These are phyloP conservation scores for Pyrus communis DNA, from an alignment of 306 rosid genomes.

Conservation along the genomic window DNA sequence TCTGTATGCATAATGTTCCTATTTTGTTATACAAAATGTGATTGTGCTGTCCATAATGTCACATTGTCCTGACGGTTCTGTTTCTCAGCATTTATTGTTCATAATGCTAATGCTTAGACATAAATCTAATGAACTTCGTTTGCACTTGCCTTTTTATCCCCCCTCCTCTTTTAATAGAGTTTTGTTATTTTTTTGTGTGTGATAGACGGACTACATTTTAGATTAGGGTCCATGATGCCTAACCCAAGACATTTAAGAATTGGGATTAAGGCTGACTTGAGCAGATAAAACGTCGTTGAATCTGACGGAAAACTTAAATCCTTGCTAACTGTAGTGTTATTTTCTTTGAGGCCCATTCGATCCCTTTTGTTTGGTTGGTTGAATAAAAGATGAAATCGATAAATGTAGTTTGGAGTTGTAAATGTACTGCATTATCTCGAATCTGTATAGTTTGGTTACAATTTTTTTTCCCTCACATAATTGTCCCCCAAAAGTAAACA, in stretches of 20 bases:
- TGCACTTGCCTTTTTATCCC: not conserved
- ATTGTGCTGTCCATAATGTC: not conserved
- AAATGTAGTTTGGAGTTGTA: no score
- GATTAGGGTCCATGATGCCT: not conserved
- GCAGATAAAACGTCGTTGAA: no score
- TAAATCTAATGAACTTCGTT: not conserved
- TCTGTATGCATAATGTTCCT: conserved; percentile 2
- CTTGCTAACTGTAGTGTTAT: no score
- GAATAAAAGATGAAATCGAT: no score
- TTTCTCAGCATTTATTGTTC: not conserved
- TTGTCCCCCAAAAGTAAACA: no score
- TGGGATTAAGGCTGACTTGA: no score
- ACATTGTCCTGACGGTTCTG: not conserved
- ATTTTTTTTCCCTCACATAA: no score
- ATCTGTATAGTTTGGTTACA: no score
- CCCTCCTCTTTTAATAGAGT: not conserved
- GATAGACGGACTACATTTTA: not conserved
- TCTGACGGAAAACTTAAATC: no score
- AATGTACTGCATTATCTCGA: no score
- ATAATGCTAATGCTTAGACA: not conserved
- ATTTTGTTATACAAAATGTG: not conserved
- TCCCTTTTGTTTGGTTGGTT: no score
- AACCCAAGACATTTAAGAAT: not conserved
- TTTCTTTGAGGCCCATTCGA: no score
- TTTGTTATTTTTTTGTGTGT: not conserved